phyloP scores from a whole-genome alignment of 2,329 filamentous ascomycete genomes.

The Cordyceps javanica region DNA sequence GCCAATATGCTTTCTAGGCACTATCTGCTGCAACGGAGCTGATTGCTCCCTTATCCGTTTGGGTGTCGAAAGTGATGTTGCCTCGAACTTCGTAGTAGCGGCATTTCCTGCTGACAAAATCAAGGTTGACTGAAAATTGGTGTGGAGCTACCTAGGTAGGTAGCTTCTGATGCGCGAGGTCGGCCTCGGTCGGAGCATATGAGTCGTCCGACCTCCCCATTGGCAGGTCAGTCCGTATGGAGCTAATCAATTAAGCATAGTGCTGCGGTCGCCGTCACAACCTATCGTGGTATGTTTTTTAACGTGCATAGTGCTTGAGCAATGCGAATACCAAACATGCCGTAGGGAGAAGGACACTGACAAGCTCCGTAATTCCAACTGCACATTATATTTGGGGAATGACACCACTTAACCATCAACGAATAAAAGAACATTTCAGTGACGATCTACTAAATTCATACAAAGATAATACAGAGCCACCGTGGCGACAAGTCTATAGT shows the following conservation, averaged over 20 bases:
- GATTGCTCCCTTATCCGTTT: background rate
- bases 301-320: no score
- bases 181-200: slow-evolving; percentile 11
- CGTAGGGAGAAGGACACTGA: background rate
- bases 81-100: background rate
- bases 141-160: slow-evolving; percentile 12
- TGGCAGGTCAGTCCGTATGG: background rate
- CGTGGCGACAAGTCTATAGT: background rate
- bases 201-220: background rate
- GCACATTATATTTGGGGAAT: background rate
- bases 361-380: background rate
- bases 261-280: background rate
- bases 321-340: background rate
- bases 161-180: background rate
- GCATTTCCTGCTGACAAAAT: slow-evolving; percentile 13
- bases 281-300: no score
- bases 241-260: background rate
- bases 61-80: background rate
- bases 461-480: background rate
- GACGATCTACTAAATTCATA: background rate
- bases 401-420: background rate
- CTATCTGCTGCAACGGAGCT: background rate
- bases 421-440: background rate
- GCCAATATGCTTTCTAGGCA: background rate
- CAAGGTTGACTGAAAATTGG: slow-evolving; percentile 8